Evolutionary conservation across 176 grass and related monocot species (phyloP).

Genomic region (Tillandsia leiboldiana): DNA sequence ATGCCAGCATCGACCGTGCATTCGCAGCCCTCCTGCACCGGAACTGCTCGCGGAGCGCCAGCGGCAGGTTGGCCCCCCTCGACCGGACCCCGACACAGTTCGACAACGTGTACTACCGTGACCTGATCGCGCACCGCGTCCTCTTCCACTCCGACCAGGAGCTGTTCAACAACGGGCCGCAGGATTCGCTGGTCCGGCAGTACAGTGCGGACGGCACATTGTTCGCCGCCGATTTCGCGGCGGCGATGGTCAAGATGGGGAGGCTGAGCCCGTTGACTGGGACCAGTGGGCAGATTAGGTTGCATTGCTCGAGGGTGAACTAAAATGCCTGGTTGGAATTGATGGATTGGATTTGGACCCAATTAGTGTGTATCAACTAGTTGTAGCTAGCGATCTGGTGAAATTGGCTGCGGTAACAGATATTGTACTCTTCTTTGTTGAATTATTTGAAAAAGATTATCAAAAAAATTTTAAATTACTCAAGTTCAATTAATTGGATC

Average conservation of each 20-base stretch:
- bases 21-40: slow-evolving; percentile 14
- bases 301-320: slow-evolving; percentile 61
- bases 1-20: slow-evolving; percentile 31
- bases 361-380: not conserved
- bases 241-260: slow-evolving; percentile 59
- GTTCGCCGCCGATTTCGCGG: slow-evolving; percentile 45
- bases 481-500: no score
- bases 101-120: slow-evolving; percentile 57
- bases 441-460: no score
- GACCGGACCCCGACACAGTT: slow-evolving; percentile 33
- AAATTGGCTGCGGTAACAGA: slow-evolving; percentile 10
- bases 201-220: slow-evolving; percentile 44
- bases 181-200: slow-evolving; percentile 34
- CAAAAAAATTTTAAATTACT: no score
- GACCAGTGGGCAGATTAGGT: slow-evolving; percentile 55
- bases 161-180: slow-evolving; percentile 56
- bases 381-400: not conserved
- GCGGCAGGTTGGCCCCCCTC: slow-evolving; percentile 27
- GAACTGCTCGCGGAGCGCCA: slow-evolving; percentile 21
- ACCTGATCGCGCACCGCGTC: slow-evolving; percentile 36
- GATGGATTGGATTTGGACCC: not conserved
- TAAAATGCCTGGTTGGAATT: not conserved
- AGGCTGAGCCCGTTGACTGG: slow-evolving; percentile 42
- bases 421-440: no score
- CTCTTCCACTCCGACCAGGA: slow-evolving; percentile 82